Evolutionary conservation across 2,329 filamentous ascomycete genomes (phyloP).

Genomic region (Rasamsonia emersonii): DNA sequence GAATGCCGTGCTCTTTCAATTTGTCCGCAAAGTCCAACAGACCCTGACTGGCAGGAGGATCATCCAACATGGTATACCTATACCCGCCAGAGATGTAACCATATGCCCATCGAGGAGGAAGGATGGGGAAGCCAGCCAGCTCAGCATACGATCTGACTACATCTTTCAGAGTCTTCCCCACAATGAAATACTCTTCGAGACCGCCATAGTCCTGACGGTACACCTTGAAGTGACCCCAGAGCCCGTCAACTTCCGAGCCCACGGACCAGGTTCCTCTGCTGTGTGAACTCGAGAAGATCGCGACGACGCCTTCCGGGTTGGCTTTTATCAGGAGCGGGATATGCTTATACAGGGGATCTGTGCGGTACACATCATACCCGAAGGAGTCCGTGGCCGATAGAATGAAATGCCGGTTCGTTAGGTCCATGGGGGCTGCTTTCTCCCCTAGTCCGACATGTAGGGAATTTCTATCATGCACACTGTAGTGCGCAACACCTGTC

Average conservation of each 20-base stretch:
- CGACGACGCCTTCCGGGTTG: conserved; percentile 55
- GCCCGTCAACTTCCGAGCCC: conserved; percentile 64
- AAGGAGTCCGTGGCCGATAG: conserved; percentile 64
- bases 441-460: conserved; percentile 65
- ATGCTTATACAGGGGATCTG: conserved; percentile 68
- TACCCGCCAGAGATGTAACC: conserved; percentile 63
- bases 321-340: conserved; percentile 64
- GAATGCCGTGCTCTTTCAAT: conserved; percentile 57
- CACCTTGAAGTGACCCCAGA: conserved; percentile 68
- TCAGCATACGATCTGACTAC: conserved; percentile 59
- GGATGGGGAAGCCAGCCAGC: conserved; percentile 57
- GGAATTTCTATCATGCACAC: conserved; percentile 51
- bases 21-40: conserved; percentile 54
- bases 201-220: conserved; percentile 65
- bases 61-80: conserved; percentile 52
- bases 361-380: conserved; percentile 62
- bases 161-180: conserved; percentile 58
- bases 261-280: conserved; percentile 56
- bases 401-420: conserved; percentile 57
- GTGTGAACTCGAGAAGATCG: conserved; percentile 60
- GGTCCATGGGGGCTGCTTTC: conserved; percentile 64
- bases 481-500: conserved; percentile 56
- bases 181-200: conserved; percentile 61
- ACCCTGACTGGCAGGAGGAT: conserved; percentile 47
- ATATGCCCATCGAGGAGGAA: conserved; percentile 64